phyloP scores from a whole-genome alignment of 306 rosid genomes.

The Quercus berberidifolia region DNA sequence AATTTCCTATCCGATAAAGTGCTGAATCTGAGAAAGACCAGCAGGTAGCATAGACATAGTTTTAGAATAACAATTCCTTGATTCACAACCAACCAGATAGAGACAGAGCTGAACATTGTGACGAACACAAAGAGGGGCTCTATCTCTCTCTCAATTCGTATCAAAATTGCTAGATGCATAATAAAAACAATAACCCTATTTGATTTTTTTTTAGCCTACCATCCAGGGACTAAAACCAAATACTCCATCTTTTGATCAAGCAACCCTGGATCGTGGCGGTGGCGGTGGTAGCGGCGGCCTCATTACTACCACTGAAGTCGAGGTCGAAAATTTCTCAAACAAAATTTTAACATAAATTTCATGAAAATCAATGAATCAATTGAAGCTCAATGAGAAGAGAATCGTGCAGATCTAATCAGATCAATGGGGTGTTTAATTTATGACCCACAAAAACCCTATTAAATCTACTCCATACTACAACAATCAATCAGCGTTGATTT shows the following conservation, averaged over 20 bases:
- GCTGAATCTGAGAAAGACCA: slow-evolving; percentile 1
- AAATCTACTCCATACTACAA: not conserved
- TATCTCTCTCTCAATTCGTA: not conserved
- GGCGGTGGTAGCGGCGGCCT: too few species aligned
- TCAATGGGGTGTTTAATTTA: not conserved
- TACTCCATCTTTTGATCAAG: slow-evolving; percentile 1
- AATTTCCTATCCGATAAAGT: not conserved
- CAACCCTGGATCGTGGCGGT: slow-evolving; percentile 2
- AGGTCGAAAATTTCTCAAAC: not conserved
- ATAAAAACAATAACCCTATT: not conserved
- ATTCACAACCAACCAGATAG: not conserved
- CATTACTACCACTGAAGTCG: too few species aligned
- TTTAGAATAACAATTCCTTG: not conserved
- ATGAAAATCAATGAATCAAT: not conserved
- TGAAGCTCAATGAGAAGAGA: not conserved
- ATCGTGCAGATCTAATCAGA: not conserved
- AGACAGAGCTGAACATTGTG: not conserved
- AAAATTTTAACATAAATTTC: not conserved
- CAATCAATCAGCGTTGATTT: not conserved
- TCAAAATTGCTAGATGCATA: not conserved
- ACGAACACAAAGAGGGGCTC: not conserved
- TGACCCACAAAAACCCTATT: not conserved
- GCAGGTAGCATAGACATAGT: not conserved
- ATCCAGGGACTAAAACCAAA: slow-evolving; percentile 2
- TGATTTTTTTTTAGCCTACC: not conserved